phyloP scores from a whole-genome alignment of 208 protist genomes.

The Sergeia podlipaevii region DNA sequence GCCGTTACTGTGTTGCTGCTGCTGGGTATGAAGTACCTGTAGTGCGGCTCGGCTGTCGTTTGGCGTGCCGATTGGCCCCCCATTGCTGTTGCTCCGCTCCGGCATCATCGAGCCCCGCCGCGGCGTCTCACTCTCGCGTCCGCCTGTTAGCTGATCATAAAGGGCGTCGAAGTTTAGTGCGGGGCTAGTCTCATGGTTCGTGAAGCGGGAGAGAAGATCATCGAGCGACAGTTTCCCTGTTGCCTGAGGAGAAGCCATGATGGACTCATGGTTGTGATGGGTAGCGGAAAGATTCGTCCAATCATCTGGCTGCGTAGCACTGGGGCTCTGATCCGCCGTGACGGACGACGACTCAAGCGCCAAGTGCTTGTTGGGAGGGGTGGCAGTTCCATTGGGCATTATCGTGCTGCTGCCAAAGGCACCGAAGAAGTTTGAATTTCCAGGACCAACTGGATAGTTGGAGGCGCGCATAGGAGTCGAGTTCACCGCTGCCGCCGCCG shows the following conservation, averaged over 20 bases:
- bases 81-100: not conserved
- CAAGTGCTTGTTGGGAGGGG: constrained; percentile 24
- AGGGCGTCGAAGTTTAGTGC: constrained; percentile 38
- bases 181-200: constrained; percentile 4
- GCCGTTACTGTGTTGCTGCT: constrained; percentile 13
- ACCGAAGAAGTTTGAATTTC: no score
- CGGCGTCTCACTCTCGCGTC: constrained; percentile 14
- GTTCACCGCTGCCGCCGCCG: constrained; percentile 5
- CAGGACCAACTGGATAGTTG: no score
- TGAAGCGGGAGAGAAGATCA: constrained; percentile 42
- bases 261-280: constrained; percentile 2
- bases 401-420: no score
- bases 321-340: no score
- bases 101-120: constrained; percentile 10
- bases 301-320: no score
- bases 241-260: constrained; percentile 45
- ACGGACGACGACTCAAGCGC: no score
- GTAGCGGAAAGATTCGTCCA: no score
- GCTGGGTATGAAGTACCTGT: constrained; percentile 1
- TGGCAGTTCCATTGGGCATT: constrained; percentile 10
- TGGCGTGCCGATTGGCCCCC: not conserved
- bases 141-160: constrained; percentile 42
- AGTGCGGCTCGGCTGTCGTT: not conserved
- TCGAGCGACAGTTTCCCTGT: constrained; percentile 35
- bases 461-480: constrained; percentile 19